Base-by-base conservation (phyloP, 352 stramenopile species). In the Phytopythium litorale region DNA sequence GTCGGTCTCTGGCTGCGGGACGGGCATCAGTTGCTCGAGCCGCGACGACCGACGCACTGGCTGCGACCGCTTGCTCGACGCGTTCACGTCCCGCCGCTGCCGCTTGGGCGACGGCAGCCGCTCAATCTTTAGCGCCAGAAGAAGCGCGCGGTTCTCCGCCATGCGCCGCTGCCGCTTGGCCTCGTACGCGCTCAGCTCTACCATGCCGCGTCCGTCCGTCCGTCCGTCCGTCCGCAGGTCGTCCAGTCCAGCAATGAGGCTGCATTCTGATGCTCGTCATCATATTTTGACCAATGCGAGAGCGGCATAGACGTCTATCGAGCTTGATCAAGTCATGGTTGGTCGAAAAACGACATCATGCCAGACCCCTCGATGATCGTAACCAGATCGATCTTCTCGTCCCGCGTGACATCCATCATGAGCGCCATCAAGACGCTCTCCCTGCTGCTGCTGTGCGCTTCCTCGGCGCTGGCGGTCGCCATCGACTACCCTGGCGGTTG, bases 401-500 rank as follows among this genome's bases (percentile, higher is more conserved):
- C 38, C 15, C 18, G 9, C 40, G 40, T 45, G 40, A 45, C 40
- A 21, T 45, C 28, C 35, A 40, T 40, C 5, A 40, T 49, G 42
- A n/a, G 40, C 16, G 23, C 48, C 48, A 43, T 45, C 28, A 18
- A 12, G 30, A 32, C 4, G n/a, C 50, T 8, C 18, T 18, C 16
- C 8, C 50, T 35, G 40, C 40, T 69, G 30, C 61, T 66, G 0
- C 19, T 38, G 3, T 28, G 51, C 23, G 28, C 18, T 60, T 38
- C n/a, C 38, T 50, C 21, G 37, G 13, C 12, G 23, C 38, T 51
- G 21, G 7, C 40, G 13, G 28, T 28, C 25, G 53, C 45, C 46
- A 76, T 78, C 15, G 68, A 83, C 60, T 85, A 85, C 62, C 64
- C 72, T 11, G 77, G 77, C 18, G 77, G 74, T 1, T 86, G 74